A percentile compares a stretch with the other conserved stretches of the same genome.
phyloP scores from a whole-genome alignment of 768 basidiomycete genomes.

The Lactarius tabidus region DNA sequence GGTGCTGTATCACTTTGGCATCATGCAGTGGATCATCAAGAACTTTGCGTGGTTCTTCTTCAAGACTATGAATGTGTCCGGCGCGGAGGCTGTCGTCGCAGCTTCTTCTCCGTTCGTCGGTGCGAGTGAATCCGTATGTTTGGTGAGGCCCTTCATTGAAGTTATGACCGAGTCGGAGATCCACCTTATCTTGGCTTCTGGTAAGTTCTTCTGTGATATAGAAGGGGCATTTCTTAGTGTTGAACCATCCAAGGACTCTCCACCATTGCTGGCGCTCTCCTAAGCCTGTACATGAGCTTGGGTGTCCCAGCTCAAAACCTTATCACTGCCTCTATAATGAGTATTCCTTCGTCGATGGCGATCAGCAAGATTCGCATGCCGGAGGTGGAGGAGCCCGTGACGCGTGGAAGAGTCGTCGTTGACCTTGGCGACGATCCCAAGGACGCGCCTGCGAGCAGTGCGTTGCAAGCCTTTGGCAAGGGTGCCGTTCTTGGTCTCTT shows the following conservation, averaged over 20 bases:
- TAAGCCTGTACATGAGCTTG: conserved; percentile 75
- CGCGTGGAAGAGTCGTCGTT: conserved; percentile 73
- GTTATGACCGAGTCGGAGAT: conserved; percentile 82
- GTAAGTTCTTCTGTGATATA: conserved; percentile 31
- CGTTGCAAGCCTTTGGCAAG: conserved; percentile 85
- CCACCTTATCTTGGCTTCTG: conserved; percentile 87
- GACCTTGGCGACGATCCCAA: conserved; percentile 66
- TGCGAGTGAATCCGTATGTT: conserved; percentile 83
- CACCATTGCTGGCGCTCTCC: conserved; percentile 87
- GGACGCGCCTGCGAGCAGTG: conserved; percentile 70
- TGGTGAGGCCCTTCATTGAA: conserved; percentile 81
- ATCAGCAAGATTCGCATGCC: conserved; percentile 87
- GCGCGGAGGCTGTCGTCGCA: conserved; percentile 90
- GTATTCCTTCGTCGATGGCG: conserved; percentile 90
- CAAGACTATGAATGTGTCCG: conserved; percentile 87
- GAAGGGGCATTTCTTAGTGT: background rate
- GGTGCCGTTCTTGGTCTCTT: conserved; percentile 82
- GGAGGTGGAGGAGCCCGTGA: conserved; percentile 81
- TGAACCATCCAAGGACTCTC: conserved; percentile 54
- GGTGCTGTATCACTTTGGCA: conserved; percentile 86
- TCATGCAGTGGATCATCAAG: conserved; percentile 91
- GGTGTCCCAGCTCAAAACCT: conserved; percentile 78
- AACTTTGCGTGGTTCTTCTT: conserved; percentile 94
- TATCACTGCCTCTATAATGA: conserved; percentile 89
- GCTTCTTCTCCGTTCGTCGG: conserved; percentile 91